Conservation (phyloP, 441 rosid genomes). For the Corymbia calophylla region DNA sequence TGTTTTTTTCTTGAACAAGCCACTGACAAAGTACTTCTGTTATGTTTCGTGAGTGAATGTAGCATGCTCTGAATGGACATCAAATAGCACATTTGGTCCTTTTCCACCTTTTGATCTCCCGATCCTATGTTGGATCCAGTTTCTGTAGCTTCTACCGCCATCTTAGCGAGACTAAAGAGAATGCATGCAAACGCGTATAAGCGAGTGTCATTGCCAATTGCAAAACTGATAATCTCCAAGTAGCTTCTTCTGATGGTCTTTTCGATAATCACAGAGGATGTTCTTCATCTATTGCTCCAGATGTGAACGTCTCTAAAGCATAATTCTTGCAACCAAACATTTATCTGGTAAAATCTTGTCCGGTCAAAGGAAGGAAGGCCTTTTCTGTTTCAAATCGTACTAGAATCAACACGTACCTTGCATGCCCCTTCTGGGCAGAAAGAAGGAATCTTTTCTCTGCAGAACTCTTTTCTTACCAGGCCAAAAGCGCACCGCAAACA, state of each 20-base stretch:
- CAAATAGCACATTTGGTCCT: background rate
- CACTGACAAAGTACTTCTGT: too few relatives aligned
- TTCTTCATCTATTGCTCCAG: background rate
- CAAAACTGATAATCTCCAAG: background rate
- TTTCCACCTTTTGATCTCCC: background rate
- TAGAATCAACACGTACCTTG: background rate
- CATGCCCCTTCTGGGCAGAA: background rate
- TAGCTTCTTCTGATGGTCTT: background rate
- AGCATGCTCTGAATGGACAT: background rate
- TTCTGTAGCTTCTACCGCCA: background rate
- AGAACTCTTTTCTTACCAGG: background rate
- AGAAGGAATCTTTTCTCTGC: background rate
- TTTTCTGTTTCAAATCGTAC: background rate
- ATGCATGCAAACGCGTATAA: background rate
- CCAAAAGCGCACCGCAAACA: background rate
- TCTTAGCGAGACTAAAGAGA: background rate
- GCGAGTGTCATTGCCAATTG: background rate
- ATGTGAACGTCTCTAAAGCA: background rate
- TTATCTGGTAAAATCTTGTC: background rate
- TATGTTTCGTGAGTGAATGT: background rate
- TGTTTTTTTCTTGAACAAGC: too few relatives aligned
- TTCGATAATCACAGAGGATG: background rate
- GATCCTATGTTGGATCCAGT: background rate
- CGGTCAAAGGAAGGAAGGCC: background rate
- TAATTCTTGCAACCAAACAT: background rate